Percentiles rank a stretch among this genome's conserved stretches.
phyloP scores from a whole-genome alignment of 2,329 filamentous ascomycete species.

The Stachybotrys chartarum region DNA sequence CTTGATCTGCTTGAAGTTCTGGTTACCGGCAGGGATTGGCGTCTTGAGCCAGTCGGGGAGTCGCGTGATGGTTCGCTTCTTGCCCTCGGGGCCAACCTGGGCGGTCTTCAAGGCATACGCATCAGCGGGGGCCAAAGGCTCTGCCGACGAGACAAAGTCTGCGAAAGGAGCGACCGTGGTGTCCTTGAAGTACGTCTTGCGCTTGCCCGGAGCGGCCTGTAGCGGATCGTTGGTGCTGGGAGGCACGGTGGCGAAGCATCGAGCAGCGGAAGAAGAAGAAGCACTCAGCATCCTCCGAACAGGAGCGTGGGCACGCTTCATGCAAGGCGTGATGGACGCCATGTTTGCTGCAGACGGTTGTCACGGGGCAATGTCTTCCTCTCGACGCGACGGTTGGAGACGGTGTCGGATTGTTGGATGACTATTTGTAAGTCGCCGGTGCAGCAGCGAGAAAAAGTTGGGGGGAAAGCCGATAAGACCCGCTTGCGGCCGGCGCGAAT shows the following conservation, averaged over 20 bases:
- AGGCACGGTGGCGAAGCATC: slow-evolving; percentile 41
- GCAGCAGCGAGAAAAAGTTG: slow-evolving; percentile 11
- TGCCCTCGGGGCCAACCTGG: slow-evolving; percentile 56
- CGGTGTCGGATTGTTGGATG: too few species aligned
- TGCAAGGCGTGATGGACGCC: slow-evolving; percentile 31
- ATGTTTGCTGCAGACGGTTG: slow-evolving; percentile 13
- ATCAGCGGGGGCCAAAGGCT: slow-evolving; percentile 41
- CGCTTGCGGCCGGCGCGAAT: slow-evolving; percentile 7
- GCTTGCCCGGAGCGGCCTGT: slow-evolving; percentile 16
- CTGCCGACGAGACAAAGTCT: slow-evolving; percentile 45
- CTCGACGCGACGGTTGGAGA: too few species aligned
- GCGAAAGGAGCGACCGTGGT: slow-evolving; percentile 48
- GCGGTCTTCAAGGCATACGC: slow-evolving; percentile 56
- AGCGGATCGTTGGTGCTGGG: slow-evolving; percentile 19
- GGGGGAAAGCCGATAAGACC: slow-evolving; percentile 10
- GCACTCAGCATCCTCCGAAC: slow-evolving; percentile 31
- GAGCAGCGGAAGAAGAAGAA: slow-evolving; percentile 19
- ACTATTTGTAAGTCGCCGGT: background rate
- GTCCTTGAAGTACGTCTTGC: slow-evolving; percentile 53
- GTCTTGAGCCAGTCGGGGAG: slow-evolving; percentile 95
- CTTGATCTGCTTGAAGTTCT: slow-evolving; percentile 92
- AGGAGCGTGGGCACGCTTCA: slow-evolving; percentile 34
- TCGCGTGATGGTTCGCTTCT: slow-evolving; percentile 60
- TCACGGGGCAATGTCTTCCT: too few species aligned
- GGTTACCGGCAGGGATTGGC: slow-evolving; percentile 72